Conservation (phyloP, 495 filamentous ascomycete genomes). For the Penicillium bovifimosum region DNA sequence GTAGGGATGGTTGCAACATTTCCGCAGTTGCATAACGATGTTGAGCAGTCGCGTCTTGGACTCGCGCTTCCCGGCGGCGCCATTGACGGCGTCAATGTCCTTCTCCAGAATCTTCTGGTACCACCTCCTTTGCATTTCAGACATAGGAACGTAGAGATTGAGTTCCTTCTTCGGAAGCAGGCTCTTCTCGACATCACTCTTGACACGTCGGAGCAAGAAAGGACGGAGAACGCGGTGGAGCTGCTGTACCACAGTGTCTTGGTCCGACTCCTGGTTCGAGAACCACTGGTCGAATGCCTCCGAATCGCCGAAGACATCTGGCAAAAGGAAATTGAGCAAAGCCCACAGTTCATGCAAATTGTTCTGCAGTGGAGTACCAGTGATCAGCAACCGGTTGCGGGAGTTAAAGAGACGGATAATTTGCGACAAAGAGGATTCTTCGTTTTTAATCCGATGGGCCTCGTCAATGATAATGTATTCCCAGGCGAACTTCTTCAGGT, state of each 20-base stretch:
- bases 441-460: conserved; percentile 98
- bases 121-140: conserved; percentile 99
- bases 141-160: conserved; percentile 97
- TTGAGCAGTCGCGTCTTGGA: conserved; percentile 99
- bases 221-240: conserved; percentile 89
- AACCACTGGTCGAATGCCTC: conserved; percentile 99
- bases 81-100: conserved; percentile 98
- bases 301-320: conserved; percentile 95
- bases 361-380: conserved; percentile 95
- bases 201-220: conserved; percentile 92
- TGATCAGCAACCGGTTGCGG: conserved; percentile 90
- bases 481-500: conserved; percentile 97
- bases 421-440: conserved; percentile 93
- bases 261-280: conserved; percentile 76
- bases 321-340: conserved; percentile 90
- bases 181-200: conserved; percentile 98
- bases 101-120: conserved; percentile 99
- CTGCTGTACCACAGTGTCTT: conserved; percentile 96
- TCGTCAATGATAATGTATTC: conserved; percentile 99
- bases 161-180: conserved; percentile 95
- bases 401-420: conserved; percentile 98
- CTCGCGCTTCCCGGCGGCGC: conserved; percentile 90
- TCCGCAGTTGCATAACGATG: conserved; percentile 99
- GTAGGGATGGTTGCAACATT: conserved; percentile 99
- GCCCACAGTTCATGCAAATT: conserved; percentile 99